Percentiles rank a stretch among this genome's conserved stretches.
These are phyloP conservation scores for Arxiozyma heterogenica DNA, from an alignment of 1,139 yeast species.

Conservation along the genomic window DNA sequence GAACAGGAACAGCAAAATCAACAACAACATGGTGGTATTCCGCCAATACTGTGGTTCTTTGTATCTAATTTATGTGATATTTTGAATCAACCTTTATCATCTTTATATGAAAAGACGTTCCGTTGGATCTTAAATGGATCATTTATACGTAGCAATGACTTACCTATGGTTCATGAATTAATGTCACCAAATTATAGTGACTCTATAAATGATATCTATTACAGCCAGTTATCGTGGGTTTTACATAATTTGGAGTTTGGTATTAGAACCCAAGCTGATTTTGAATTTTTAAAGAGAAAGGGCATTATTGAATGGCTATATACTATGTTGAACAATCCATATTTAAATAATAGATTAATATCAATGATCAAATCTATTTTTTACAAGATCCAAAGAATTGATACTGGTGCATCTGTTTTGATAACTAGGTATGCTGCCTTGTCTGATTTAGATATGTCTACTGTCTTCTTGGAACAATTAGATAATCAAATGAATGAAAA, in stretches of 20 bases:
- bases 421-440: conserved; percentile 57
- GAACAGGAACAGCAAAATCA: conserved; percentile 12
- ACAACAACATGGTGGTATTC: conserved; percentile 13
- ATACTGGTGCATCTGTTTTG: conserved; percentile 53
- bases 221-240: conserved; percentile 61
- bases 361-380: conserved; percentile 38
- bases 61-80: conserved; percentile 49
- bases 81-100: conserved; percentile 57
- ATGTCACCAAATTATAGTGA: conserved; percentile 32
- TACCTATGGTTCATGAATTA: conserved; percentile 56
- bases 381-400: conserved; percentile 43
- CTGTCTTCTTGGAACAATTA: conserved; percentile 22
- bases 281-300: conserved; percentile 41
- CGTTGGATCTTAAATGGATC: conserved; percentile 46
- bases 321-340: conserved; percentile 46
- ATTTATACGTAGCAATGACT: conserved; percentile 42
- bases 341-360: conserved; percentile 35
- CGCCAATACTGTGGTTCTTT: conserved; percentile 39
- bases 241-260: conserved; percentile 42
- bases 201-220: conserved; percentile 43
- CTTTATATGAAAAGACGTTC: conserved; percentile 59
- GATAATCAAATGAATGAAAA: conserved; percentile 12
- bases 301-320: conserved; percentile 62
- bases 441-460: conserved; percentile 34
- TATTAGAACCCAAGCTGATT: conserved; percentile 40